Conservation (phyloP, 148 eudicot species). For the Chenopodium formosanum region DNA sequence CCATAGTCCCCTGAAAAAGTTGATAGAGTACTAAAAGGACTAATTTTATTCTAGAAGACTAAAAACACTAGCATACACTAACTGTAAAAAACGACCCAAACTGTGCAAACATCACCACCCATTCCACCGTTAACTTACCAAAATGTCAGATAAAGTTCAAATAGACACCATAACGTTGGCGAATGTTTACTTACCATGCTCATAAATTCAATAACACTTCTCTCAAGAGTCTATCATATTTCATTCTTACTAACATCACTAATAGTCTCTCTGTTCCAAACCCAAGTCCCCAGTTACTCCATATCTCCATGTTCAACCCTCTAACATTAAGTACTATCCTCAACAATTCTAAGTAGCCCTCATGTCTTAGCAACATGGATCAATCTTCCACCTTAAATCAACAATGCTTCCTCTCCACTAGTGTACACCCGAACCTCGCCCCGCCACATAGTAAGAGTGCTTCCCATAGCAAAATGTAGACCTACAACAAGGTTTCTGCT, state of each 20-base stretch:
- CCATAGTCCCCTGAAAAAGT: neutral
- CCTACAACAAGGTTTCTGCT: neutral
- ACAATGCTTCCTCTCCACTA: slow-evolving; percentile 1
- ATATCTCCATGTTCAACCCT: neutral
- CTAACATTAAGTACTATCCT: neutral
- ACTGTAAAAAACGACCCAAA: neutral
- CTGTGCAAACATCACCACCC: neutral
- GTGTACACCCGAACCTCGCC: neutral
- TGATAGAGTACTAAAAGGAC: too few relatives aligned
- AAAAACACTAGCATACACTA: neutral
- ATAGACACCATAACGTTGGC: neutral
- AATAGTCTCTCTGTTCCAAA: neutral
- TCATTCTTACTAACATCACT: neutral
- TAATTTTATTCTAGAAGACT: neutral
- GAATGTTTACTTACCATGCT: neutral
- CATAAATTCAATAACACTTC: neutral
- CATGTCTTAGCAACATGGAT: neutral
- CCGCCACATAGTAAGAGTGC: neutral
- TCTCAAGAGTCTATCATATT: neutral
- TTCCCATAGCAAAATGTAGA: neutral
- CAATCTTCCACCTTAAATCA: neutral
- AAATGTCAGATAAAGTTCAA: neutral
- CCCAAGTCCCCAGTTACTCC: neutral
- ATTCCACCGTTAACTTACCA: neutral
- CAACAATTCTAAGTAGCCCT: neutral